These are phyloP conservation scores for Wickerhamomyces canadensis DNA, from an alignment of 805 yeast genomes.

Conservation along the genomic window DNA sequence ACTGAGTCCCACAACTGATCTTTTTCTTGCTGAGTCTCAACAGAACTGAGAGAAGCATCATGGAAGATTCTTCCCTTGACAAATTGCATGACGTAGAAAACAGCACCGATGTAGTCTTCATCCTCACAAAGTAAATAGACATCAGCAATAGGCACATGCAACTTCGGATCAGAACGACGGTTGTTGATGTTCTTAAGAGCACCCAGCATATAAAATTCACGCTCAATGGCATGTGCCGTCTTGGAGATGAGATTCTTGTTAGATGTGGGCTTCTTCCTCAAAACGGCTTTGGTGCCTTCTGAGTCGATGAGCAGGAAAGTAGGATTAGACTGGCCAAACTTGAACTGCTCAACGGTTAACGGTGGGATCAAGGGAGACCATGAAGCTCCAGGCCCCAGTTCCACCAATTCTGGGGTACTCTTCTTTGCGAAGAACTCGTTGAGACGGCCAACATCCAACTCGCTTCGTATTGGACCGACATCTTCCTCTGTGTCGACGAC, in stretches of 20 bases:
- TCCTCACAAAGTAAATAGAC: slow-evolving; percentile 52
- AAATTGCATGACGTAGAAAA: slow-evolving; percentile 57
- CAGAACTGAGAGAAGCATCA: slow-evolving; percentile 40
- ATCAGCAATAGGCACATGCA: slow-evolving; percentile 47
- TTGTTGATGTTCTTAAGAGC: slow-evolving; percentile 27
- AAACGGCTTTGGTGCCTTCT: slow-evolving; percentile 35
- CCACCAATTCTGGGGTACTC: slow-evolving; percentile 7
- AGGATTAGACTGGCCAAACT: slow-evolving; percentile 61
- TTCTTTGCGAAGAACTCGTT: slow-evolving; percentile 19
- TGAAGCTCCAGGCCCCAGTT: slow-evolving; percentile 9
- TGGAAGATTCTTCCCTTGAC: slow-evolving; percentile 52
- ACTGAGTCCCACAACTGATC: slow-evolving; percentile 41
- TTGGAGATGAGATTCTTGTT: slow-evolving; percentile 44
- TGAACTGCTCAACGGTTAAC: slow-evolving; percentile 42
- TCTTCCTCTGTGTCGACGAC: slow-evolving; percentile 23
- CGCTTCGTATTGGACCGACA: slow-evolving; percentile 24
- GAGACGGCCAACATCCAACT: slow-evolving; percentile 23
- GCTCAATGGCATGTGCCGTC: slow-evolving; percentile 58
- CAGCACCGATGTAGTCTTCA: slow-evolving; percentile 46
- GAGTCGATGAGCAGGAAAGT: slow-evolving; percentile 46
- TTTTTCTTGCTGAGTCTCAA: slow-evolving; percentile 24
- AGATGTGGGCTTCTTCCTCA: slow-evolving; percentile 52
- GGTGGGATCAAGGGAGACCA: slow-evolving; percentile 27
- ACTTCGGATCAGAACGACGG: slow-evolving; percentile 5
- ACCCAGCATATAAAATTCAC: slow-evolving; percentile 49